Evolutionary conservation across 2,329 filamentous ascomycete species (phyloP).

Genomic region (Eurotiales sp.): DNA sequence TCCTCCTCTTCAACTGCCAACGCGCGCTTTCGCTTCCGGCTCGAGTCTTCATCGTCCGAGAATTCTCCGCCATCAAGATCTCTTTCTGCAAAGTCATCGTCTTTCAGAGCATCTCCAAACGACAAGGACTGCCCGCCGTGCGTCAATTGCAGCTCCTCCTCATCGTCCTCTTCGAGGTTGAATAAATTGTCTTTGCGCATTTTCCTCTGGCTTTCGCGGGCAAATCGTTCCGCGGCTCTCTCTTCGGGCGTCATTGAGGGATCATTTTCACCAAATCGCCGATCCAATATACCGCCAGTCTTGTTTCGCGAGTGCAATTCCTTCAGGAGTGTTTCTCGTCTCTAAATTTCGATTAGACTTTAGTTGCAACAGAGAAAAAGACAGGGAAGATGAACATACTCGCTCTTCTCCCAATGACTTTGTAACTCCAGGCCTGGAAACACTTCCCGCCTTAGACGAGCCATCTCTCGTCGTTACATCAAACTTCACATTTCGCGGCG

Average conservation of each 20-base stretch:
- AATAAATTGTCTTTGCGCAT: slow-evolving; percentile 78
- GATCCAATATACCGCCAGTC: slow-evolving; percentile 85
- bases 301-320: slow-evolving; percentile 89
- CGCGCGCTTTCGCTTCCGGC: slow-evolving; percentile 46
- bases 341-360: slow-evolving; percentile 40
- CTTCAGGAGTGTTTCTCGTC: slow-evolving; percentile 76
- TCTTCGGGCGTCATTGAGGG: slow-evolving; percentile 91
- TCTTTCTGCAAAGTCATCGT: slow-evolving; percentile 76
- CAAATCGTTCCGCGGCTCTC: slow-evolving; percentile 85
- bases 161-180: slow-evolving; percentile 81
- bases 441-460: slow-evolving; percentile 50
- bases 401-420: slow-evolving; percentile 85
- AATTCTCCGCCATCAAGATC: slow-evolving; percentile 55
- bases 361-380: not conserved
- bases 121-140: slow-evolving; percentile 75
- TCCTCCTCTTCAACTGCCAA: slow-evolving; percentile 40
- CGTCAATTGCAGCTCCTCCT: slow-evolving; percentile 67
- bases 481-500: slow-evolving; percentile 76
- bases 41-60: slow-evolving; percentile 49
- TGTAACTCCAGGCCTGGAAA: slow-evolving; percentile 75
- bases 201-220: slow-evolving; percentile 75
- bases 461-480: slow-evolving; percentile 67
- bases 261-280: slow-evolving; percentile 93
- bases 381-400: slow-evolving; percentile 44
- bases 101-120: slow-evolving; percentile 53